Evolutionary conservation across 331 rosid genomes (phyloP), one percentile per base, ranked within the genome.

Genomic region (Saraca asoca): DNA sequence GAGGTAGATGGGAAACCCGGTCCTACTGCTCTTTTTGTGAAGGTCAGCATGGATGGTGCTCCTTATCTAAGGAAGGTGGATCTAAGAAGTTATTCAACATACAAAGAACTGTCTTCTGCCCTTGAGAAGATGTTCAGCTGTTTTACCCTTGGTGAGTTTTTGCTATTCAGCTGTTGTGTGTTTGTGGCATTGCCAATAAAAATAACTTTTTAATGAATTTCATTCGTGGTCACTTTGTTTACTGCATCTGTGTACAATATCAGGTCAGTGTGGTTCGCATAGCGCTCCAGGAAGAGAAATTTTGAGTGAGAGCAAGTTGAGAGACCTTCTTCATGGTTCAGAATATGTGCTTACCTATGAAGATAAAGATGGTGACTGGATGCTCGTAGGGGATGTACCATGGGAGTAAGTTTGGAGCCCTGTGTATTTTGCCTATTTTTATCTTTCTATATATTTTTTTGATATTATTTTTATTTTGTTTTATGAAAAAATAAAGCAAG

Each of bases 11-110:
- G 95, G 69, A 91, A 88, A 71, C 89, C 95, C 0, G 85, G 91
- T 53, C 79, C 78, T n/a, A 75, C 84, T 7, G 83, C 95, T 29
- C 88, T 88, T 72, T 91, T 88, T 77, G 87, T 91, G 78, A 91
- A 91, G 83, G 96, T 91, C 68, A 88, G 96, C 84, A 91, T 91
- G 95, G 97, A 91, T 68, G 97, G 97, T 51, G 97, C 97, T 74
- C 97, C 97, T 35, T 88, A 91, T 84, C 73, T 88, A 68, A 78
- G 97, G 81, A 91, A 91, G 82, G 97, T 88, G 6, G 95, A 88
- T 78, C 95, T 91, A 65, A 82, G 96, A 72, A 82, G 69, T 35
- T 91, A 88, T 57, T 46, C 85, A 17, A 74, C 91, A 9, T 91
- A 88, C 75, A 91, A 82, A 71, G 90, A 91, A 45, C 78, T 91